Evolutionary conservation across 1,139 yeast species (phyloP).

Genomic region (Eremothecium sinecaudum): DNA sequence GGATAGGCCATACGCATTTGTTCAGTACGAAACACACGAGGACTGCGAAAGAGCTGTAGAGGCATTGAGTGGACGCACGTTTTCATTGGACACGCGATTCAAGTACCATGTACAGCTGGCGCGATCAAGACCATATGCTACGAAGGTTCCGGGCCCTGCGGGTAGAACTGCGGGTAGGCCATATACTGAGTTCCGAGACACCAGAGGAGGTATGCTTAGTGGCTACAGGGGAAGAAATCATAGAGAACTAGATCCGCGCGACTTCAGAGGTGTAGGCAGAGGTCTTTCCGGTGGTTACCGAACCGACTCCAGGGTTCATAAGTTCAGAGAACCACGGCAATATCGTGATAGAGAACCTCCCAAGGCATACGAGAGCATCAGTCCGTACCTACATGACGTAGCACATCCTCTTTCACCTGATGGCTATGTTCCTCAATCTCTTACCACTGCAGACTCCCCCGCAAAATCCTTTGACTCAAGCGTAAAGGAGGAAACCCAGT

Average conservation of each 20-base stretch:
- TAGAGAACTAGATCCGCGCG: slow-evolving; percentile 5
- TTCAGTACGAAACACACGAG: slow-evolving; percentile 50
- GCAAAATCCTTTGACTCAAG: too few relatives aligned
- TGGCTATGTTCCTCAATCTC: too few relatives aligned
- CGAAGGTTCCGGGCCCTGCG: slow-evolving; percentile 16
- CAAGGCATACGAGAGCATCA: slow-evolving; percentile 2
- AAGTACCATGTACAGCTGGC: slow-evolving; percentile 51
- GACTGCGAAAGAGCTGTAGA: slow-evolving; percentile 57
- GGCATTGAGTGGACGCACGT: slow-evolving; percentile 39
- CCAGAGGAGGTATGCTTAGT: not conserved
- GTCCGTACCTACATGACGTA: not conserved
- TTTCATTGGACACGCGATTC: slow-evolving; percentile 35
- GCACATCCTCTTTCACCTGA: not conserved
- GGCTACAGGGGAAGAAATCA: slow-evolving; percentile 4
- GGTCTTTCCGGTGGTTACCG: slow-evolving; percentile 16
- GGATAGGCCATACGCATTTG: slow-evolving; percentile 64
- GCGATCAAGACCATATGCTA: slow-evolving; percentile 39
- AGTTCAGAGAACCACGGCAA: slow-evolving; percentile 3
- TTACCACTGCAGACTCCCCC: too few relatives aligned
- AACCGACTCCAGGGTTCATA: slow-evolving; percentile 15
- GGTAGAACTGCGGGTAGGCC: slow-evolving; percentile 18
- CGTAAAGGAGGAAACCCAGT: not conserved
- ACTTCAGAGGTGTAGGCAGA: not conserved
- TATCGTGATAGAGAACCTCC: slow-evolving; percentile 4
- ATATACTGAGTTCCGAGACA: not conserved